These are phyloP conservation scores for Lodderomyces margitis DNA, from an alignment of 1,139 yeast species.

Conservation along the genomic window DNA sequence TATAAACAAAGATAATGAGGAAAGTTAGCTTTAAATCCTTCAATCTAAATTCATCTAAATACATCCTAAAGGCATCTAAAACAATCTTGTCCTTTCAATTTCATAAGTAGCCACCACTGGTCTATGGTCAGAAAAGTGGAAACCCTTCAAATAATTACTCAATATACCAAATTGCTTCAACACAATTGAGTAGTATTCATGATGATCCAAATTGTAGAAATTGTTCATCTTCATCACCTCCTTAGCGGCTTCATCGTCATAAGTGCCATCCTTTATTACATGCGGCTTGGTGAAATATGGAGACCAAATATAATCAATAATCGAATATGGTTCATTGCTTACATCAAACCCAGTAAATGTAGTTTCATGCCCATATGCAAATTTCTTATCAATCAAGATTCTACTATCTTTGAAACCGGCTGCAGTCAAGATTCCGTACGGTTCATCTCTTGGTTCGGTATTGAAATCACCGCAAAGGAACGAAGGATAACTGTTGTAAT, in stretches of 20 bases:
- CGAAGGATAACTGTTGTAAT: slow-evolving; percentile 40
- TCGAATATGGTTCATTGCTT: slow-evolving; percentile 23
- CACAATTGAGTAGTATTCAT: slow-evolving; percentile 16
- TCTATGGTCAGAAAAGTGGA: slow-evolving; percentile 26
- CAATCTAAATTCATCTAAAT: neutral
- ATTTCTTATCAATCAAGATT: slow-evolving; percentile 17
- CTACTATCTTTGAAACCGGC: slow-evolving; percentile 37
- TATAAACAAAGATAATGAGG: too few relatives aligned
- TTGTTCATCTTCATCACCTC: slow-evolving; percentile 9
- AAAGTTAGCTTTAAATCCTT: too few relatives aligned
- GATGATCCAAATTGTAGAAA: slow-evolving; percentile 13
- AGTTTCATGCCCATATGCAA: slow-evolving; percentile 38
- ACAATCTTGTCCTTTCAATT: slow-evolving; percentile 13
- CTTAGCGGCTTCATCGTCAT: slow-evolving; percentile 15
- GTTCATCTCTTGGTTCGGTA: slow-evolving; percentile 51
- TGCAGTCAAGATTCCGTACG: slow-evolving; percentile 39
- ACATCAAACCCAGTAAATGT: slow-evolving; percentile 50
- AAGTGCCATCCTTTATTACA: neutral
- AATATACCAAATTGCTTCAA: slow-evolving; percentile 39
- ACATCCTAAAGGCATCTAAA: neutral
- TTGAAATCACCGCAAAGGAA: slow-evolving; percentile 54
- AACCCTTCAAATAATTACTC: slow-evolving; percentile 38
- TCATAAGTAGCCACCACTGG: slow-evolving; percentile 22
- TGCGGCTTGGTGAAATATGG: slow-evolving; percentile 10
- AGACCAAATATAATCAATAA: slow-evolving; percentile 49